Evolutionary conservation across 805 yeast species (phyloP), one percentile per base, ranked within the genome.

Genomic region (Metschnikowia cubensis): DNA sequence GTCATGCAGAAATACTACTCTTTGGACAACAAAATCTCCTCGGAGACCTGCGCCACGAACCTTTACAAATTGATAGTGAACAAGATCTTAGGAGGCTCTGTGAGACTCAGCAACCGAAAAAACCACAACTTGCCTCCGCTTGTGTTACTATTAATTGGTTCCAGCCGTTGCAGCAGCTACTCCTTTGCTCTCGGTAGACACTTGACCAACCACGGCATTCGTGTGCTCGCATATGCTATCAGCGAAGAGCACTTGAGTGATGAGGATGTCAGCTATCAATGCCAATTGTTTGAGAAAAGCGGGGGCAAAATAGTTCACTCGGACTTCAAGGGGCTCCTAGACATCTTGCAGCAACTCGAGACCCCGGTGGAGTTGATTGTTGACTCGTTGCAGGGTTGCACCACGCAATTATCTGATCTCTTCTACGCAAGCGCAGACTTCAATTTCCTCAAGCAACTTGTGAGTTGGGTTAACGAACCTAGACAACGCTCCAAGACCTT

Each of bases 301-400:
- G 96, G 94, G 8, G 96, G 95, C n/a, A 85, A 84, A 56, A 66
- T 79, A 8, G 56, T 73, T 6, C 48, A 57, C 14, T n/a, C 80
- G 68, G 37, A 63, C 58, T 53, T 72, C 57, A 17, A 59, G 67
- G 54, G 61, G 52, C 42, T 77, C 62, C 40, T 69, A 73, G 61
- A 71, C 62, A 49, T 65, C 43, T 21, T 65, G 67, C 56, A 71
- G 63, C 76, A 77, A 50, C 68, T 83, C 36, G 87, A 84, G 41
- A 78, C 88, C 2, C 94, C 96, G 0, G 81, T 87, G 14, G 96
- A 89, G 62, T 71, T 90, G 52, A 78, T 89, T 8, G 61, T 90
- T 17, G 97, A 90, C 65, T 94, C 90, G 1, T 72, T 90, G 57
- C 96, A 87, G 62, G 97, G 96, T 0, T 85, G 81, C 56, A 94